Evolutionary conservation across 2,329 filamentous ascomycete species (phyloP), one percentile per base, ranked within the genome.

Genomic region (Nigrospora oryzae): DNA sequence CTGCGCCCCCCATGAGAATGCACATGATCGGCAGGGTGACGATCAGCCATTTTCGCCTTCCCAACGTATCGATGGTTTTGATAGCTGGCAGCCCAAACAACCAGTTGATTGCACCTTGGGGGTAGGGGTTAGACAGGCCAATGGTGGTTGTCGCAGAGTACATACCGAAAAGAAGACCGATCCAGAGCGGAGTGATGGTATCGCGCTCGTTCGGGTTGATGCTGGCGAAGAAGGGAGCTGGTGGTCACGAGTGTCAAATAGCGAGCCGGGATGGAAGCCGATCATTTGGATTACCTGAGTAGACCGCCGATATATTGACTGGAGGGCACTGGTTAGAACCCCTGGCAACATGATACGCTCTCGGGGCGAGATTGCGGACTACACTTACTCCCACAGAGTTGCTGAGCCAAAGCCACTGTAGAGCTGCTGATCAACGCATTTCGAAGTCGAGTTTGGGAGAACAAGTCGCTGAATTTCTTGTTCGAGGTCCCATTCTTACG

Each of bases 221-320:
- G 23, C 7, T 28, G 23, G 23, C 23, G 23, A 28, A 28, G 23
- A 28, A 28, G 23, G 23, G 23, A 7, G 23, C 23, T 28, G 23
- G 23, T 7, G 8, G 23, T 10, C 23, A 28, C 23, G 23, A 6
- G 23, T 28, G 23, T 28, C 23, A 28, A 7, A 10, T 28, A 28
- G 5, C 5, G 23, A 28, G 23, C 23, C 23, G 10, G 10, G 23
- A 28, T 6, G 5, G 7, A 10, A 28, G 23, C 23, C 23, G 23
- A 10, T 10, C 7, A 10, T 10, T 2, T 28, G 23, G 8, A 4
- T 11, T 57, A 63, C 66, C 62, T 1, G 66, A 70, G 49, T 73
- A 72, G 42, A 73, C 72, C 0, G 68, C 68, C 4, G 70, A 56
- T 0, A 71, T 57, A 15, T 68, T 70, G 45, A 65, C 59, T 65